Evolutionary conservation across 73 alveolate species (phyloP).

Genomic region (Paramecium primaurelia): DNA sequence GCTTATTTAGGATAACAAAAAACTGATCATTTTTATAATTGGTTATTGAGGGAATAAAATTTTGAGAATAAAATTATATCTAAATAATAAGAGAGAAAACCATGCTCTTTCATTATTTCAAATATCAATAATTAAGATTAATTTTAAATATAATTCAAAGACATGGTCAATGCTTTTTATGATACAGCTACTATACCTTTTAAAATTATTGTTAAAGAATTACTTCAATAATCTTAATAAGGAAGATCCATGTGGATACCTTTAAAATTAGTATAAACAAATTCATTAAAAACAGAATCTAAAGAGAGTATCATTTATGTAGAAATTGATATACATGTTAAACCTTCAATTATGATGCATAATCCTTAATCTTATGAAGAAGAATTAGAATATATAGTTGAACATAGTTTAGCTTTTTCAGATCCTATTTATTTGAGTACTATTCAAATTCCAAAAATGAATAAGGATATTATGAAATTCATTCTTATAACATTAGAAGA

Average conservation of each 20-base stretch:
- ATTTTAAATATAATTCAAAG: background rate
- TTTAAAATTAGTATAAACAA: background rate
- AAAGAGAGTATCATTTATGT: background rate
- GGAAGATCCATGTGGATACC: constrained; percentile 45
- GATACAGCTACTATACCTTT: background rate
- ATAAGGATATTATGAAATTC: background rate
- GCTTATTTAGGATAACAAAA: constrained; percentile 8
- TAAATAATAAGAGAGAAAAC: background rate
- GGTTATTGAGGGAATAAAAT: background rate
- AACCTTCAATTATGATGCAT: background rate
- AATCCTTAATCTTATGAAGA: background rate
- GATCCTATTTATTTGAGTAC: constrained; percentile 37
- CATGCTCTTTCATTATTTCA: background rate
- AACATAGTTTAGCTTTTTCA: background rate
- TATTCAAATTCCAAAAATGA: background rate
- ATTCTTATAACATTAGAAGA: background rate
- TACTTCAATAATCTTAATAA: background rate
- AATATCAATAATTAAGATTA: background rate
- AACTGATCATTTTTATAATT: constrained; percentile 30
- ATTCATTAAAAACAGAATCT: background rate
- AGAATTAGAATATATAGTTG: background rate
- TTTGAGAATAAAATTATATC: background rate
- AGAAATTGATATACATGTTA: constrained; percentile 17
- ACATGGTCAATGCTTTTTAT: constrained; percentile 31
- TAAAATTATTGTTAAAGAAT: background rate